Evolutionary conservation across 371 early-diverging fungal species (phyloP), one percentile per base, ranked within the genome.

Genomic region (Lichtheimia ramosa): DNA sequence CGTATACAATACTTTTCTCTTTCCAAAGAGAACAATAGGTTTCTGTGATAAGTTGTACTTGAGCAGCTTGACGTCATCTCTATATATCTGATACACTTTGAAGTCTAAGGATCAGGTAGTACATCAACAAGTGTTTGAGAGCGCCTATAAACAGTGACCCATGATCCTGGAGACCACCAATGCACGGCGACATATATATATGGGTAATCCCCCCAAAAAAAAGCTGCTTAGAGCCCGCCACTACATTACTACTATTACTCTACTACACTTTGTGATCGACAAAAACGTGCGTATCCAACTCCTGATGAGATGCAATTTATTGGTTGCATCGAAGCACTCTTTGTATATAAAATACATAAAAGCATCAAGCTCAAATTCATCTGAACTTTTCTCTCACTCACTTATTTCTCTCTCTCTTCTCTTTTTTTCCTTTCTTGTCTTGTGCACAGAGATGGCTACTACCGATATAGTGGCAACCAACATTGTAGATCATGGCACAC

Each of bases 301-400:
- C 56, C 56, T 55, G 56, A 55, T 55, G 43, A 55, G 56, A 55
- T 55, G 56, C 18, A 55, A 55, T 55, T 43, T 55, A 55, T 55
- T 55, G 56, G 41, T 43, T 55, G 56, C 56, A 55, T 55, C 56
- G 46, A 46, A 46, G 46, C 46, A 46, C n/a, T 18, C 46, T 46
- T n/a, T 46, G 46, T 46, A 46, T 46, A 46, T 46, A 46, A 46
- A 21, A 46, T n/a, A 46, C 21, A 34, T 34, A 34, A 34, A 34
- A 34, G 34, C 34, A 34, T 34, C 34, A 34, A 34, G 34, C 34
- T 34, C 34, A 34, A 34, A 8, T 10, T 34, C 10, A 34, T 34
- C 34, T 34, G 34, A 34, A 34, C n/a, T 27, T 27, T 34, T 34
- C 34, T 34, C 34, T 34, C 34, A 34, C 34, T 34, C 34, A 34